Evolutionary conservation across 176 grass and related monocot genomes (phyloP).

Genomic region (Olyra latifolia): DNA sequence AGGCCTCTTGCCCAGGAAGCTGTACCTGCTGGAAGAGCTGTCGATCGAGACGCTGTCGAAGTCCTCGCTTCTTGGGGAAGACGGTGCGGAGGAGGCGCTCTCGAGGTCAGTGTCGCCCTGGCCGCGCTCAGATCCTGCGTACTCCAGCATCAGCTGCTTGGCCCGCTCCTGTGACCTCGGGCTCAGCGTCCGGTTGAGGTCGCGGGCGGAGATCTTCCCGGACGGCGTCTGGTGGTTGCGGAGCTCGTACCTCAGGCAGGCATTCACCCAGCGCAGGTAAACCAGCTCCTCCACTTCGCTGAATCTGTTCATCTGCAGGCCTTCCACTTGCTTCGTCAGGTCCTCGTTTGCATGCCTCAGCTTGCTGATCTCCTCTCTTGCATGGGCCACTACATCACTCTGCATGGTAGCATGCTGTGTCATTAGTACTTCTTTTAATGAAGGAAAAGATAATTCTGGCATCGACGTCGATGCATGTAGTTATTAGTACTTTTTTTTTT

Average conservation of each 20-base stretch:
- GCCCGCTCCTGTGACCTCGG: conserved; percentile 81
- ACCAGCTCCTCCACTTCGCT: conserved; percentile 94
- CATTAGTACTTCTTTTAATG: no score
- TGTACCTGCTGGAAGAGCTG: conserved; percentile 82
- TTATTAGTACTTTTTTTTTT: no score
- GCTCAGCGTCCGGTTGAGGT: conserved; percentile 85
- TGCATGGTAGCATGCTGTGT: conserved; percentile 36
- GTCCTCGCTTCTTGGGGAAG: conserved; percentile 78
- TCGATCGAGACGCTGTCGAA: conserved; percentile 84
- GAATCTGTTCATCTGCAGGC: conserved; percentile 91
- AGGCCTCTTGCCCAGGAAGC: conserved; percentile 68
- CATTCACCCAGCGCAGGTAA: conserved; percentile 95
- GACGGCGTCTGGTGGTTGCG: conserved; percentile 74
- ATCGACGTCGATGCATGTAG: no score
- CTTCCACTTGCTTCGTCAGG: conserved; percentile 95
- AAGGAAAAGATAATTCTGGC: no score
- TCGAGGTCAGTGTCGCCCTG: conserved; percentile 93
- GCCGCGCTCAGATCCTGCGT: conserved; percentile 78
- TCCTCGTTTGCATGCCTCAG: conserved; percentile 76
- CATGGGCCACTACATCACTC: conserved; percentile 68
- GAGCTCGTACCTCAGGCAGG: conserved; percentile 85
- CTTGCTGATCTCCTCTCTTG: conserved; percentile 78
- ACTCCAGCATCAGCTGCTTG: conserved; percentile 89
- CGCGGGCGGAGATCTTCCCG: conserved; percentile 66
- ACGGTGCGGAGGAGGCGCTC: conserved; percentile 73